Percentiles rank a stretch among this genome's conserved stretches.
phyloP scores from a whole-genome alignment of 2,329 filamentous ascomycete species.

The Biscogniauxia sp. region DNA sequence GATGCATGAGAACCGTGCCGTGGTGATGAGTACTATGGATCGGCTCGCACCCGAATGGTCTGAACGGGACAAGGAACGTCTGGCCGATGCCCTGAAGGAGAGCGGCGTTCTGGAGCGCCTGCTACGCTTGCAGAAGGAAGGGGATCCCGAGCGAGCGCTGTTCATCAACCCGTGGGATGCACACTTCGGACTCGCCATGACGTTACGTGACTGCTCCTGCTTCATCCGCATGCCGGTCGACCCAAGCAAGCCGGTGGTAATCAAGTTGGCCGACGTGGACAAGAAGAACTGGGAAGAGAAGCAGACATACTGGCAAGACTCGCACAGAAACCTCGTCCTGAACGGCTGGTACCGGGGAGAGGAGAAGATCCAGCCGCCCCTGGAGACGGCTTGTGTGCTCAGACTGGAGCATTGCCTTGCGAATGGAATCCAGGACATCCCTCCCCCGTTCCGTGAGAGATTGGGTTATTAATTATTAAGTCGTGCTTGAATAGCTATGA shows the following conservation, averaged over 20 bases:
- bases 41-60: slow-evolving; percentile 36
- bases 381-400: slow-evolving; percentile 32
- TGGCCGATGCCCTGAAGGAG: slow-evolving; percentile 38
- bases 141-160: slow-evolving; percentile 46
- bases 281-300: slow-evolving; percentile 69
- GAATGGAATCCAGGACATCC: slow-evolving; percentile 15
- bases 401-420: slow-evolving; percentile 12
- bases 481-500: neutral
- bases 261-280: slow-evolving; percentile 73
- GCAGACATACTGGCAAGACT: slow-evolving; percentile 63
- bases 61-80: slow-evolving; percentile 30
- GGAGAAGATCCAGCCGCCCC: slow-evolving; percentile 21
- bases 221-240: slow-evolving; percentile 58
- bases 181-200: slow-evolving; percentile 71
- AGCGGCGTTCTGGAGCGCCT: slow-evolving; percentile 39
- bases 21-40: slow-evolving; percentile 43
- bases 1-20: slow-evolving; percentile 47
- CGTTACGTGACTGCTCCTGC: slow-evolving; percentile 74
- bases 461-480: neutral
- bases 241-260: slow-evolving; percentile 40
- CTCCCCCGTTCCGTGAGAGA: slow-evolving; percentile 17
- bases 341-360: slow-evolving; percentile 63
- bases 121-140: slow-evolving; percentile 32
- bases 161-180: slow-evolving; percentile 36
- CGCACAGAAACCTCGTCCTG: slow-evolving; percentile 61